phyloP scores from a whole-genome alignment of 495 filamentous ascomycete genomes.

The Trichocladium uniseriatum region DNA sequence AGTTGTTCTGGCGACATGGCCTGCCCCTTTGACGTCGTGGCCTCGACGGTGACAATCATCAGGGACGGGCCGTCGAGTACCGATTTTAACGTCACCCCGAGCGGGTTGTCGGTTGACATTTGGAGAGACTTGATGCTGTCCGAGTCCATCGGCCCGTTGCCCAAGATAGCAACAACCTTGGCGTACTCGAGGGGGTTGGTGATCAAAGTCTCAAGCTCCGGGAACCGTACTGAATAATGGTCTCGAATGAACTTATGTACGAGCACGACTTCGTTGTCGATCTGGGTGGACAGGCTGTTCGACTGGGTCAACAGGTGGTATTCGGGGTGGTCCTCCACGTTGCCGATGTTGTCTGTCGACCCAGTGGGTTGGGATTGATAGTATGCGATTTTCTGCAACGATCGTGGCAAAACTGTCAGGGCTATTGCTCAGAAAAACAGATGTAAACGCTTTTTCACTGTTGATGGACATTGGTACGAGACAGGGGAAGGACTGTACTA shows the following conservation, averaged over 20 bases:
- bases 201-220: conserved; percentile 90
- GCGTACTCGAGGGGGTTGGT: conserved; percentile 90
- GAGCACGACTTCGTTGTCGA: conserved; percentile 82
- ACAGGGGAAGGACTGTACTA: conserved; percentile 30
- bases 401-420: conserved; percentile 49
- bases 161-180: conserved; percentile 86
- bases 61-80: conserved; percentile 80
- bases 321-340: conserved; percentile 77
- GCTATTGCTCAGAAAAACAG: conserved; percentile 35
- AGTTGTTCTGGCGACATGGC: conserved; percentile 68
- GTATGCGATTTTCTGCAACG: conserved; percentile 61
- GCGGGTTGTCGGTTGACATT: conserved; percentile 62
- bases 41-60: conserved; percentile 96
- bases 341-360: conserved; percentile 52
- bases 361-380: conserved; percentile 62
- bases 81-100: conserved; percentile 62
- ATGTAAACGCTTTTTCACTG: conserved; percentile 40
- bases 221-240: conserved; percentile 89
- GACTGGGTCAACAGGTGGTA: conserved; percentile 76
- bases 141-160: conserved; percentile 85
- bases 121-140: conserved; percentile 66
- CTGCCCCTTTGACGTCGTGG: conserved; percentile 75
- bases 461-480: conserved; percentile 3
- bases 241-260: conserved; percentile 94
- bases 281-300: conserved; percentile 76